Evolutionary conservation across 345 rosid genomes (phyloP).

Genomic region (Gossypium thurberi): DNA sequence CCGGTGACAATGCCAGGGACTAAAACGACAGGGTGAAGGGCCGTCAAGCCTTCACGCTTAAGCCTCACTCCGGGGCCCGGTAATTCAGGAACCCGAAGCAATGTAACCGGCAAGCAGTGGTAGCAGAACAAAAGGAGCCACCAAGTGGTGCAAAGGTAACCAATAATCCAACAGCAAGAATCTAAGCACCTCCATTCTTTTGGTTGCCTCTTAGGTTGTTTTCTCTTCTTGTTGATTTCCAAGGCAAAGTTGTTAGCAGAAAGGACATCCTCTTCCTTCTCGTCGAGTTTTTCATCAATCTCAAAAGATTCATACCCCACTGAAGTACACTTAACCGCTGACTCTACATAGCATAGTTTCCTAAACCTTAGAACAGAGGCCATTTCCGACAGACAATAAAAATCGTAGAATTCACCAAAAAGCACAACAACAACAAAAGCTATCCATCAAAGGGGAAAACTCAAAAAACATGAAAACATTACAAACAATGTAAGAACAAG

Average conservation of each 20-base stretch:
- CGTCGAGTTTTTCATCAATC: conserved; percentile 13
- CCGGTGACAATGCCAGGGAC: conserved; percentile 77
- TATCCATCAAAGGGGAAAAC: conserved; percentile 7
- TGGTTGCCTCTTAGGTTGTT: conserved; percentile 15
- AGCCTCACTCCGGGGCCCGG: conserved; percentile 56
- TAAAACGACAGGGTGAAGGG: conserved; percentile 65
- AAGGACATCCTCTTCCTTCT: conserved; percentile 17
- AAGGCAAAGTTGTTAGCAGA: conserved; percentile 6
- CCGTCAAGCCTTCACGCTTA: conserved; percentile 46
- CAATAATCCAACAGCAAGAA: conserved; percentile 54
- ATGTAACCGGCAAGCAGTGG: conserved; percentile 42
- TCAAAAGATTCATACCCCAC: conserved; percentile 20
- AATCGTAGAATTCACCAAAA: neutral
- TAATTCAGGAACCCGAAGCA: conserved; percentile 46
- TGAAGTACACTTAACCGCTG: conserved; percentile 22
- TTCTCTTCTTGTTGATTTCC: conserved; percentile 7
- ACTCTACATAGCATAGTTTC: conserved; percentile 39
- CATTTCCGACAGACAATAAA: conserved; percentile 19
- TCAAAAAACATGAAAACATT: neutral
- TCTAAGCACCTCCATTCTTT: conserved; percentile 31
- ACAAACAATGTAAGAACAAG: neutral
- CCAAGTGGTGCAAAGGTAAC: conserved; percentile 56
- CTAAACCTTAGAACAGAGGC: conserved; percentile 47
- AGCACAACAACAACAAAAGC: conserved; percentile 10
- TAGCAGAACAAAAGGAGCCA: conserved; percentile 53